Percentiles rank a stretch among this genome's conserved stretches.
Evolutionary conservation across 1,139 yeast species (phyloP).

Genomic region (Candida labiduridarum): DNA sequence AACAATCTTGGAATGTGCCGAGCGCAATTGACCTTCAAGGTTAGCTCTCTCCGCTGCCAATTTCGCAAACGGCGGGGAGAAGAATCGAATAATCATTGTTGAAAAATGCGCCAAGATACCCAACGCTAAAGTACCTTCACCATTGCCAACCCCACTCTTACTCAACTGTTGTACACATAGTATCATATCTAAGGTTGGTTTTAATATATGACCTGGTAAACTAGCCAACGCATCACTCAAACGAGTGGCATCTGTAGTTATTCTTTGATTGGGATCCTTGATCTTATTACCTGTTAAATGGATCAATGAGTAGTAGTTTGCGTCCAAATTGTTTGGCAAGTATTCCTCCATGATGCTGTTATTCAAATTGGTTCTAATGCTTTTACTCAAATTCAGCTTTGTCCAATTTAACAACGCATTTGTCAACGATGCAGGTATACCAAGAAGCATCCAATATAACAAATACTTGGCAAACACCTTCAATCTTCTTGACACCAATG

Average conservation of each 20-base stretch:
- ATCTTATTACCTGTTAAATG: conserved; percentile 60
- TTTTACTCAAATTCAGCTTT: conserved; percentile 66
- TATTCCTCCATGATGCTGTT: conserved; percentile 64
- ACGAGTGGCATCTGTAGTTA: conserved; percentile 77
- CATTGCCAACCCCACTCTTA: conserved; percentile 72
- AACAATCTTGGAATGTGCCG: conserved; percentile 80
- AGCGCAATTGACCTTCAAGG: conserved; percentile 83
- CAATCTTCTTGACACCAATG: conserved; percentile 73
- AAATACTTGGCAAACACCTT: conserved; percentile 63
- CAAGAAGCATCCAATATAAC: conserved; percentile 80
- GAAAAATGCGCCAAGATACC: conserved; percentile 84
- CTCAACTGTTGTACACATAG: conserved; percentile 83
- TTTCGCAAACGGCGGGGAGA: conserved; percentile 90
- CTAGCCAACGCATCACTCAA: conserved; percentile 72
- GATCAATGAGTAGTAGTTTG: conserved; percentile 48
- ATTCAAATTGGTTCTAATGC: conserved; percentile 69
- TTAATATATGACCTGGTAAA: conserved; percentile 83
- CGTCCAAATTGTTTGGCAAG: conserved; percentile 60
- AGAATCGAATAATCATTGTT: conserved; percentile 67
- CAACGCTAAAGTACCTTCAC: conserved; percentile 82
- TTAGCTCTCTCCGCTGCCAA: conserved; percentile 78
- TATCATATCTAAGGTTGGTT: conserved; percentile 80
- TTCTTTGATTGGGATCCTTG: conserved; percentile 80
- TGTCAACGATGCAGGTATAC: conserved; percentile 83
- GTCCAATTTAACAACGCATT: conserved; percentile 76